Evolutionary conservation across 805 yeast genomes (phyloP).

Genomic region (Millerozyma acaciae): DNA sequence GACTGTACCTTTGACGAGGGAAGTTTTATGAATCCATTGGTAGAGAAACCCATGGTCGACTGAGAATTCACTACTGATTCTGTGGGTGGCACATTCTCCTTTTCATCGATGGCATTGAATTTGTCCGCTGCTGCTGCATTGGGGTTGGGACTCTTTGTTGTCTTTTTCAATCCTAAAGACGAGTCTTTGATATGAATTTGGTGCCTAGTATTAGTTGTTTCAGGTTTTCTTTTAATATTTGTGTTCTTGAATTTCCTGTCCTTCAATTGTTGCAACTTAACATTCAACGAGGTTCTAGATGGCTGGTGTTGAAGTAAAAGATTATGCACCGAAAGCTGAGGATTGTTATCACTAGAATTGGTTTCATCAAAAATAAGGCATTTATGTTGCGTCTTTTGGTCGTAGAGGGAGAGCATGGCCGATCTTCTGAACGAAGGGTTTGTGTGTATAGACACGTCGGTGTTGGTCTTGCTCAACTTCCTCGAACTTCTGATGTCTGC

Average conservation of each 20-base stretch:
- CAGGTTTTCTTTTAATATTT: slow-evolving; percentile 8
- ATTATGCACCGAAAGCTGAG: slow-evolving; percentile 36
- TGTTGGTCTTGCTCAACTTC: slow-evolving; percentile 27
- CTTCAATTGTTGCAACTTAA: slow-evolving; percentile 21
- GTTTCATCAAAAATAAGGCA: slow-evolving; percentile 28
- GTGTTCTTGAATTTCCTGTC: slow-evolving; percentile 7
- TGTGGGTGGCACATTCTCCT: too few species aligned
- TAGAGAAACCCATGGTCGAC: slow-evolving; percentile 41
- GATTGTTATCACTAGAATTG: slow-evolving; percentile 24
- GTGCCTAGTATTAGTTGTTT: slow-evolving; percentile 19
- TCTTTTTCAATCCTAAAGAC: slow-evolving; percentile 34
- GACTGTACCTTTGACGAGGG: slow-evolving; percentile 44
- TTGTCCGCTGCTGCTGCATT: too few species aligned
- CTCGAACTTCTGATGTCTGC: slow-evolving; percentile 18
- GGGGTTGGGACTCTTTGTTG: slow-evolving; percentile 12
- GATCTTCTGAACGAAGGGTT: slow-evolving; percentile 42
- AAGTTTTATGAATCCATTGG: slow-evolving; percentile 48
- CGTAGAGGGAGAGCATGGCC: slow-evolving; percentile 44
- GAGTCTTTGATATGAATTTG: slow-evolving; percentile 39
- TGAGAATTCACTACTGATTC: background rate
- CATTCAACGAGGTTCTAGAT: slow-evolving; percentile 29
- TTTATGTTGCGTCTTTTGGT: slow-evolving; percentile 32
- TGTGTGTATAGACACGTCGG: slow-evolving; percentile 38
- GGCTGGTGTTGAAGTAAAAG: slow-evolving; percentile 36
- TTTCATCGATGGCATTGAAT: too few species aligned